Conservation (phyloP, 345 rosid genomes). For the Corymbia maculata region DNA sequence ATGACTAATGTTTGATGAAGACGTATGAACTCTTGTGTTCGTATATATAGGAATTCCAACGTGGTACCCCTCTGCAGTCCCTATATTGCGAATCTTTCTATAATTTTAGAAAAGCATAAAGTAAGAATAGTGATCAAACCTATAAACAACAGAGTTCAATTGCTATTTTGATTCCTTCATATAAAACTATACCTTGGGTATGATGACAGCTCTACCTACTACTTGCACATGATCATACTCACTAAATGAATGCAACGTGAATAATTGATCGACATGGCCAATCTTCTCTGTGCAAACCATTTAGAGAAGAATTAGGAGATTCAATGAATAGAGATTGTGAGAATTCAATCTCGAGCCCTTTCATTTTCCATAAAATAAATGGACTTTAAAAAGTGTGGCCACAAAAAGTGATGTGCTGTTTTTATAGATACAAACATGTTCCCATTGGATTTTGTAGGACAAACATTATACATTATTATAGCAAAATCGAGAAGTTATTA, state of each 20-base stretch:
- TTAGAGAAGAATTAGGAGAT: background rate
- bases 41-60: background rate
- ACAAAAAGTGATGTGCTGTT: background rate
- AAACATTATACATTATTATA: too few species aligned
- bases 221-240: background rate
- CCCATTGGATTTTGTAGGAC: background rate
- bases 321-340: background rate
- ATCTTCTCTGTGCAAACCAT: background rate
- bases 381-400: too few species aligned
- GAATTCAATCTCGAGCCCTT: background rate
- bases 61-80: background rate
- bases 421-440: background rate
- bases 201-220: background rate
- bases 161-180: background rate
- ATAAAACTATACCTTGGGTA: background rate
- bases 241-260: background rate
- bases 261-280: background rate
- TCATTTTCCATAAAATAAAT: too few species aligned
- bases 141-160: background rate
- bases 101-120: background rate
- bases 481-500: too few species aligned
- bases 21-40: background rate
- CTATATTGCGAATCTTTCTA: background rate
- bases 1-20: background rate
- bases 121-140: background rate